phyloP scores from a whole-genome alignment of 2,329 filamentous ascomycete species.

The Fusarium newnesense region DNA sequence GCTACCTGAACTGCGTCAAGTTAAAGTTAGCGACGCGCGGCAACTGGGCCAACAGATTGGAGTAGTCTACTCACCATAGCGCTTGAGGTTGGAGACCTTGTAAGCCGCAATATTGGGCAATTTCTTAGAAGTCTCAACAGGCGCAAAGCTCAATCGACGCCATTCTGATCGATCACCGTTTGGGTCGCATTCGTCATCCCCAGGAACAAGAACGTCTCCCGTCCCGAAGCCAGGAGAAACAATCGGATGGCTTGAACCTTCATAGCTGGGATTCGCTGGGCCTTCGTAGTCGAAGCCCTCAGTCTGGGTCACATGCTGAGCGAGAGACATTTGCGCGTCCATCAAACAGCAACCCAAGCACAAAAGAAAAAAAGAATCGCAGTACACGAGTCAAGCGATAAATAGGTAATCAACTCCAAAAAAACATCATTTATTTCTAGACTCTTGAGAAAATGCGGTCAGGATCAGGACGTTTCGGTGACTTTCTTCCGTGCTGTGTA shows the following conservation, averaged over 20 bases:
- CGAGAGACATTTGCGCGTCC: slow-evolving; percentile 52
- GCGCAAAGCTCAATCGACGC: slow-evolving; percentile 45
- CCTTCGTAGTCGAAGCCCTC: slow-evolving; percentile 55
- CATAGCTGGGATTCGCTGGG: slow-evolving; percentile 35
- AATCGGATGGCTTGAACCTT: slow-evolving; percentile 1
- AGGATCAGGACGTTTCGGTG: slow-evolving; percentile 10
- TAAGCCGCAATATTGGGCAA: slow-evolving; percentile 46
- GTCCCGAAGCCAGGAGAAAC: not conserved
- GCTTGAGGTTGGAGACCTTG: slow-evolving; percentile 44
- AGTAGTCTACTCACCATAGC: slow-evolving; percentile 36
- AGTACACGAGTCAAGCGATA: not conserved
- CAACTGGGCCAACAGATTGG: accelerated
- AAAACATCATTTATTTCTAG: not conserved
- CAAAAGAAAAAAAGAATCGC: not conserved
- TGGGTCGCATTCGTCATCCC: slow-evolving; percentile 4
- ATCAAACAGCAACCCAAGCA: not conserved
- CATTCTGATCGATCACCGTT: slow-evolving; percentile 32
- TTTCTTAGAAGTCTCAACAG: slow-evolving; percentile 37
- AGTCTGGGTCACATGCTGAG: slow-evolving; percentile 54
- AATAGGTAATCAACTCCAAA: not conserved
- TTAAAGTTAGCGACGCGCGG: not conserved
- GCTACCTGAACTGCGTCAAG: slow-evolving; percentile 70
- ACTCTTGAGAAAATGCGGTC: not conserved
- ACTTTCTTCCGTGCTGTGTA: not conserved
- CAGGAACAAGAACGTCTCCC: not conserved